Conservation (phyloP, 2,329 filamentous ascomycete genomes). For the Pseudogymnoascus sp. region DNA sequence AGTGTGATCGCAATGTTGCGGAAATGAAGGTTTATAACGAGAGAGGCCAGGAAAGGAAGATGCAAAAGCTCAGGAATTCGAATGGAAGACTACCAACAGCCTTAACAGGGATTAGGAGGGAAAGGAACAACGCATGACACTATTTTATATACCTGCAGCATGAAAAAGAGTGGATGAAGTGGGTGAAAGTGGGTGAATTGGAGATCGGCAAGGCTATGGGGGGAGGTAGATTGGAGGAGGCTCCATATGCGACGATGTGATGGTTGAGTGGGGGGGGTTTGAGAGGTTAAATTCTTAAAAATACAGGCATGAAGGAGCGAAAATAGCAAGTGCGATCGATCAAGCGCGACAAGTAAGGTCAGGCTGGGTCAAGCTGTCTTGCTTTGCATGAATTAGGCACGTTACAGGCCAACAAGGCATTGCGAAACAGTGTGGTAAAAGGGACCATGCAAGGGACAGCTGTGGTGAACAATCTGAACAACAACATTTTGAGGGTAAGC, state of each 20-base stretch:
- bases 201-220: not conserved
- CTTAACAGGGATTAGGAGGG: slow-evolving; percentile 5
- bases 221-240: slow-evolving; percentile 3
- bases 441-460: not conserved
- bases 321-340: not conserved
- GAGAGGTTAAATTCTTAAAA: not conserved
- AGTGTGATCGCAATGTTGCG: slow-evolving; percentile 1
- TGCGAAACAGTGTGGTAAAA: not conserved
- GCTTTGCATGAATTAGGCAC: not conserved
- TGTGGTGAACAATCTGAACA: not conserved
- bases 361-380: not conserved
- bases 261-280: not conserved
- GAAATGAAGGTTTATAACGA: slow-evolving; percentile 4
- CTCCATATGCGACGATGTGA: not conserved
- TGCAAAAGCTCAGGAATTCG: not conserved
- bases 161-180: slow-evolving; percentile 5
- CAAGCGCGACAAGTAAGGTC: not conserved
- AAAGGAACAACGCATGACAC: not conserved
- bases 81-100: not conserved
- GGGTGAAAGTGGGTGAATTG: not conserved
- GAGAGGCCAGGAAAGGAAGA: not conserved
- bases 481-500: not conserved
- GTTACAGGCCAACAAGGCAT: slow-evolving; percentile 2
- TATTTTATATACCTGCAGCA: slow-evolving; percentile 5
- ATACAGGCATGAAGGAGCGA: not conserved